phyloP scores from a whole-genome alignment of 2,329 filamentous ascomycete genomes.

The Phyllosticta citribraziliensis region DNA sequence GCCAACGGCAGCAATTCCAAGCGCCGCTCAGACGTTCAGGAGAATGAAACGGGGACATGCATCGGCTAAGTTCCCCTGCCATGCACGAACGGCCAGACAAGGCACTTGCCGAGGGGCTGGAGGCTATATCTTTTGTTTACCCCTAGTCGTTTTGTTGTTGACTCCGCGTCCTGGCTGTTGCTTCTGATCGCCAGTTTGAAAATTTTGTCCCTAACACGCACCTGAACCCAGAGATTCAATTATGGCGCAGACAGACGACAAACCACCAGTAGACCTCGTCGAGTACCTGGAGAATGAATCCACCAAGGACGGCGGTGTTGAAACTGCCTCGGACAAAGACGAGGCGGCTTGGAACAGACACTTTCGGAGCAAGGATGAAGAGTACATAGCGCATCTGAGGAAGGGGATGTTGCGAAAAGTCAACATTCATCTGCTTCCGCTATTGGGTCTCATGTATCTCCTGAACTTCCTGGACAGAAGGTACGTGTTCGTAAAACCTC shows the following conservation, averaged over 20 bases:
- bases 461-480: slow-evolving; percentile 21
- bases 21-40: background rate
- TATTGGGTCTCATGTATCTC: slow-evolving; percentile 21
- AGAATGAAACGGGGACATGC: background rate
- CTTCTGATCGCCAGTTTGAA: background rate
- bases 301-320: background rate
- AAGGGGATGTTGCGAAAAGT: slow-evolving; percentile 22
- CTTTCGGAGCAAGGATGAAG: slow-evolving; percentile 4
- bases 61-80: background rate
- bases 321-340: background rate
- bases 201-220: background rate
- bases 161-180: background rate
- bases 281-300: slow-evolving; percentile 1
- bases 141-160: background rate
- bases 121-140: background rate
- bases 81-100: background rate
- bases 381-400: slow-evolving; percentile 17
- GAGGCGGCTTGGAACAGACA: slow-evolving; percentile 1
- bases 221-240: background rate
- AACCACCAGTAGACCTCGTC: slow-evolving; percentile 2
- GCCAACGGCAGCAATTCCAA: background rate
- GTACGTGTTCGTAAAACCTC: background rate
- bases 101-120: background rate
- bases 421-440: slow-evolving; percentile 20
- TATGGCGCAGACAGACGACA: background rate